Evolutionary conservation across 1,284 basidiomycete genomes (phyloP).

Genomic region (Meira miltonrushii): DNA sequence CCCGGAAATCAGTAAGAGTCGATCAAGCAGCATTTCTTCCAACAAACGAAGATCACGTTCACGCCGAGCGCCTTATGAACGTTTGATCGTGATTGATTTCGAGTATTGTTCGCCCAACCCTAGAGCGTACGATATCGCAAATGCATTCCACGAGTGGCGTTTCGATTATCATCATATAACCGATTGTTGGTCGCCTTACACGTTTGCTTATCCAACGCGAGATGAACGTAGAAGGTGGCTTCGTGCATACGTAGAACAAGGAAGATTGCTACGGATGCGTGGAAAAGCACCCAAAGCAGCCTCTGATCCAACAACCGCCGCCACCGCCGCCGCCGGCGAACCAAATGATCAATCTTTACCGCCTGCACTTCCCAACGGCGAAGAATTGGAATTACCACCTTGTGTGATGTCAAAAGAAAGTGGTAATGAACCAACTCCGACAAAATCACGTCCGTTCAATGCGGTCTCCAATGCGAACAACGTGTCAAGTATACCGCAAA

Average conservation of each 20-base stretch:
- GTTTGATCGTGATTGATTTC: slow-evolving; percentile 49
- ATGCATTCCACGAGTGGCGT: slow-evolving; percentile 50
- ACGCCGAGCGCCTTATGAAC: slow-evolving; percentile 28
- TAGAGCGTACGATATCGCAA: slow-evolving; percentile 34
- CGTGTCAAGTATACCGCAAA: too few relatives aligned
- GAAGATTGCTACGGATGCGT: slow-evolving; percentile 35
- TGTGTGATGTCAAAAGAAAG: neutral
- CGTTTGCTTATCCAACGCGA: slow-evolving; percentile 38
- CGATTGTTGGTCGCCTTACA: slow-evolving; percentile 36
- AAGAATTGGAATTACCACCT: slow-evolving; percentile 5
- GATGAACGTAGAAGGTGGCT: slow-evolving; percentile 45
- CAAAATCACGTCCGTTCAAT: neutral
- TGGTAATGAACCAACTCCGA: neutral
- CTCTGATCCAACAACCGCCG: neutral
- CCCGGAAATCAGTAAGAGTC: neutral
- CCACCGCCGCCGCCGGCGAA: neutral
- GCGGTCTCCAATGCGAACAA: neutral
- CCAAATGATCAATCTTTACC: neutral
- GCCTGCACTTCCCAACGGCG: neutral
- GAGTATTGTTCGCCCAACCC: slow-evolving; percentile 25
- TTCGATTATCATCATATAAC: slow-evolving; percentile 42
- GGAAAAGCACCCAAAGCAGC: slow-evolving; percentile 12
- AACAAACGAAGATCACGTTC: neutral
- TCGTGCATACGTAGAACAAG: slow-evolving; percentile 48
- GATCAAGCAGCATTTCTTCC: neutral